Evolutionary conservation across 306 rosid species (phyloP).

Genomic region (Castanea sativa): DNA sequence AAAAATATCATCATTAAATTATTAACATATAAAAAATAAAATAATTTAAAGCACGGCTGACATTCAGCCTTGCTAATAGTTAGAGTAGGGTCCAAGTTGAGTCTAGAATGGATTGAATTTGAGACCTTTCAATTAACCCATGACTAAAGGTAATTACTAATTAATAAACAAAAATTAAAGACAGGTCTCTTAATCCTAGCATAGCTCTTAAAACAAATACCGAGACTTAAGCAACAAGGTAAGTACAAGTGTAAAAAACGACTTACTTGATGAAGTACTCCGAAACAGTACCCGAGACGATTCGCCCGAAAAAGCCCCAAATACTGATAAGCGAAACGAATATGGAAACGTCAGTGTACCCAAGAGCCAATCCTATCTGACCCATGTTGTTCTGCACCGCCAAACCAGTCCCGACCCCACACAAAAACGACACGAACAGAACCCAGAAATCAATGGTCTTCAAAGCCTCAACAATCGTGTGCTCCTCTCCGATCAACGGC

Average conservation of each 20-base stretch:
- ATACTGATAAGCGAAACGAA: conserved; percentile 74
- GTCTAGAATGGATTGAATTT: no score
- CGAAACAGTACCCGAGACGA: conserved; percentile 57
- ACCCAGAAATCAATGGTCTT: conserved; percentile 76
- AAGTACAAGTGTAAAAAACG: no score
- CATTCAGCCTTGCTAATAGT: no score
- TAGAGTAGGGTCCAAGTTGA: no score
- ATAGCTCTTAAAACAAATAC: not conserved
- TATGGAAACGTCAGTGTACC: conserved; percentile 71
- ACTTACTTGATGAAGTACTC: conserved; percentile 60
- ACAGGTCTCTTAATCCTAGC: no score
- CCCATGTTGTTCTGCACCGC: conserved; percentile 93
- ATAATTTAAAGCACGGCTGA: no score
- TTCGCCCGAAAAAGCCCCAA: conserved; percentile 83
- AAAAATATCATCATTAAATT: no score
- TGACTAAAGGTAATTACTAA: no score
- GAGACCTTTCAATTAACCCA: no score
- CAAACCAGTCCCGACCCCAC: conserved; percentile 94
- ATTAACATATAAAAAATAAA: no score
- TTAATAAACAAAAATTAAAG: no score
- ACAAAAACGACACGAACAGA: conserved; percentile 72
- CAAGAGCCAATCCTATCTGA: conserved; percentile 86
- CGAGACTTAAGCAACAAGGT: not conserved
- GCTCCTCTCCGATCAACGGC: conserved; percentile 83
- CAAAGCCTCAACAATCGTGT: conserved; percentile 60